Evolutionary conservation across 345 rosid genomes (phyloP).

Genomic region (Eucalyptus polyanthemos): DNA sequence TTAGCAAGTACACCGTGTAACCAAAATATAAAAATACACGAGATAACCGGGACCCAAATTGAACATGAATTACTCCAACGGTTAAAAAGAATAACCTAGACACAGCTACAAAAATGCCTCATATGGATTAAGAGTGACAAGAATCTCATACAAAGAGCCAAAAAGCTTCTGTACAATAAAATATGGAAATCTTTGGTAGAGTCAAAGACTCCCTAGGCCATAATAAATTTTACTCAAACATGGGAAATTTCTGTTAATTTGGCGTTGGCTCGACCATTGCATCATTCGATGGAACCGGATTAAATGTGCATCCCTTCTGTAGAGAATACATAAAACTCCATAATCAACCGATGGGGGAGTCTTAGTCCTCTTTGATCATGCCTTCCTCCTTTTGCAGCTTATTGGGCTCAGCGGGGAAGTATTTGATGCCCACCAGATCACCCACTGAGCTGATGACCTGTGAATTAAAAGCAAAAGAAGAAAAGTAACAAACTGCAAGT

Average conservation of each 20-base stretch:
- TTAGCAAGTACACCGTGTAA: background rate
- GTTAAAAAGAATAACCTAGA: background rate
- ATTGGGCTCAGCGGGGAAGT: slow-evolving; percentile 65
- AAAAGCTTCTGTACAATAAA: background rate
- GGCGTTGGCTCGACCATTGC: background rate
- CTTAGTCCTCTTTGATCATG: background rate
- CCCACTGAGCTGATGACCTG: slow-evolving; percentile 78
- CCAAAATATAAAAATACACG: background rate
- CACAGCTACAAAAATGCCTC: background rate
- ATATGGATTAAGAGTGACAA: background rate
- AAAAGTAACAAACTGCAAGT: background rate
- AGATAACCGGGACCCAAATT: background rate
- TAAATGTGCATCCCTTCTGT: background rate
- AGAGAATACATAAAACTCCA: background rate
- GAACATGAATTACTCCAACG: background rate
- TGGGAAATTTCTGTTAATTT: background rate
- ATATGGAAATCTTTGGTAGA: background rate
- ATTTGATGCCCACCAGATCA: slow-evolving; percentile 72
- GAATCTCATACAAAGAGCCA: background rate
- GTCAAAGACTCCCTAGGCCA: background rate
- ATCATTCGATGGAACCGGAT: background rate
- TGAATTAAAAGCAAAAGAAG: background rate
- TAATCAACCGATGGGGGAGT: background rate
- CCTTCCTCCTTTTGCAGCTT: slow-evolving; percentile 17
- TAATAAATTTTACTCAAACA: background rate